These are phyloP conservation scores for Candida oleophila DNA, from an alignment of 805 yeast species.

Conservation along the genomic window DNA sequence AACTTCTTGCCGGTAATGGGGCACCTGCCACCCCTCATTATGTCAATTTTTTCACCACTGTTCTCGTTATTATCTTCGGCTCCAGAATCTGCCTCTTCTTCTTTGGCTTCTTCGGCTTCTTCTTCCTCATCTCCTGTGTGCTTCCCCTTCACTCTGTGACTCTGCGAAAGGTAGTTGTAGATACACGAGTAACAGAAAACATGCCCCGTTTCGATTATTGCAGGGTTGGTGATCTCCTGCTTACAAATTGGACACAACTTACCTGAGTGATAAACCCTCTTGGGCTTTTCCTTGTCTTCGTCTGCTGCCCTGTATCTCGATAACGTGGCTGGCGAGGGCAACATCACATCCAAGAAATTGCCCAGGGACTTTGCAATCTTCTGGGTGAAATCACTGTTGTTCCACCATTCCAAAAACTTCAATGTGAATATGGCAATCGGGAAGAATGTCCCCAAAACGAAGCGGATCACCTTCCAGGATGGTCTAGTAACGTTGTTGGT, in stretches of 20 bases:
- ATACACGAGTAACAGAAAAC: constrained; percentile 90
- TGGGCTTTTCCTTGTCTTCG: constrained; percentile 14
- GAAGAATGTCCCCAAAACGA: constrained; percentile 52
- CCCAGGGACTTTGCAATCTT: constrained; percentile 51
- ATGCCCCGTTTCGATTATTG: constrained; percentile 86
- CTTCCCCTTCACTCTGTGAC: constrained; percentile 30
- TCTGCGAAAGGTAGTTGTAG: constrained; percentile 55
- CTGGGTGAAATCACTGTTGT: constrained; percentile 66
- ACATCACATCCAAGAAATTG: constrained; percentile 43
- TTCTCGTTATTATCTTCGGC: constrained; percentile 10
- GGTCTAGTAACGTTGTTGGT: constrained; percentile 23
- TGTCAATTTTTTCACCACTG: constrained; percentile 20
- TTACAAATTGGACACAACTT: constrained; percentile 69
- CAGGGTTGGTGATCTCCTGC: constrained; percentile 67
- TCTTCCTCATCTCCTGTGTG: constrained; percentile 11
- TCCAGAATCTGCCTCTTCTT: constrained; percentile 12
- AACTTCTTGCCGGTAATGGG: constrained; percentile 77
- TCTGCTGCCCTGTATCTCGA: constrained; percentile 6
- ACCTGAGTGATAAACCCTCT: constrained; percentile 26
- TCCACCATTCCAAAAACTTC: constrained; percentile 94
- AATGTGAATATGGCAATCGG: constrained; percentile 80
- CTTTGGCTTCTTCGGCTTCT: constrained; percentile 17
- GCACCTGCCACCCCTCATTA: constrained; percentile 64
- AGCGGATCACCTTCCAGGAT: constrained; percentile 29
- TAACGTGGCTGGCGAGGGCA: constrained; percentile 47